Evolutionary conservation across 176 grass and related monocot species (phyloP).

Genomic region (Elymus sibiricus): DNA sequence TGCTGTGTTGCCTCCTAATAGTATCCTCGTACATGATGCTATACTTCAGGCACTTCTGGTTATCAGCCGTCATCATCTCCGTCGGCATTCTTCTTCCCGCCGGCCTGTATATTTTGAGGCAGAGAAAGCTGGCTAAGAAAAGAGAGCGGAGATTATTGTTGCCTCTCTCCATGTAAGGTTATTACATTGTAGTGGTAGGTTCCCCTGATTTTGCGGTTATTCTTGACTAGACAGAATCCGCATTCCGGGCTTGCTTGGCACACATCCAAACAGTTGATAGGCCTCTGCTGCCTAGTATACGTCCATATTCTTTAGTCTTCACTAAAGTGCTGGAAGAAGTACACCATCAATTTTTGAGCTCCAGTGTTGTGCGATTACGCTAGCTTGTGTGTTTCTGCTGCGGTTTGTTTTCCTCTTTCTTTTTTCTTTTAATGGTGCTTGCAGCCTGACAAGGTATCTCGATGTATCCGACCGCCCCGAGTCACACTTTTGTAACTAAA

Average conservation of each 20-base stretch:
- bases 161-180: slow-evolving; percentile 88
- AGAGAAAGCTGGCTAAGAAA: slow-evolving; percentile 87
- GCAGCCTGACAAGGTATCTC: slow-evolving; percentile 3
- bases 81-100: slow-evolving; percentile 81
- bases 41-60: slow-evolving; percentile 90
- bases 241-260: slow-evolving; percentile 37
- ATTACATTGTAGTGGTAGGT: slow-evolving; percentile 28
- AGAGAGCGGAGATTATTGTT: slow-evolving; percentile 88
- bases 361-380: slow-evolving; percentile 4
- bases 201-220: slow-evolving; percentile 31
- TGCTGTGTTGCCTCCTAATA: slow-evolving; percentile 86
- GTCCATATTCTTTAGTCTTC: slow-evolving; percentile 9
- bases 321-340: slow-evolving; percentile 30
- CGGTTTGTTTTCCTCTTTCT: not conserved
- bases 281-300: slow-evolving; percentile 4
- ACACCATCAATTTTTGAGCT: slow-evolving; percentile 24
- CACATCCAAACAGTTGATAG: slow-evolving; percentile 19
- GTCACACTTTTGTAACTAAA: slow-evolving; percentile 21
- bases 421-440: slow-evolving; percentile 15
- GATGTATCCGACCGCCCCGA: not conserved
- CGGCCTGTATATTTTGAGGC: slow-evolving; percentile 79
- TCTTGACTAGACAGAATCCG: slow-evolving; percentile 35
- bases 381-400: not conserved
- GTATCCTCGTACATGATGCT: slow-evolving; percentile 84
- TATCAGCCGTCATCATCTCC: slow-evolving; percentile 77